Evolutionary conservation across 2,329 filamentous ascomycete genomes (phyloP).

Genomic region (Pleoardoris graminearum): DNA sequence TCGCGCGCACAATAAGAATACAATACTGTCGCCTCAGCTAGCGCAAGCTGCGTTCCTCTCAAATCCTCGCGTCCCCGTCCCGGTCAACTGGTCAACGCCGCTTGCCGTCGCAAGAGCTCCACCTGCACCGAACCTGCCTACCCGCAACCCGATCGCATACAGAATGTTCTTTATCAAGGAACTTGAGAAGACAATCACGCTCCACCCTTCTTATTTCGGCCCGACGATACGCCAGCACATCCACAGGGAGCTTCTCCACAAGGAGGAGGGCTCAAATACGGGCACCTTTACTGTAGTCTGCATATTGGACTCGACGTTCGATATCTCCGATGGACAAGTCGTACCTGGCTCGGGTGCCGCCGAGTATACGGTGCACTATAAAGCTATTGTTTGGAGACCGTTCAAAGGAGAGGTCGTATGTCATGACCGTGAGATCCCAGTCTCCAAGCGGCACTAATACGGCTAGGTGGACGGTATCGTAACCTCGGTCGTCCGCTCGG

Average conservation of each 20-base stretch:
- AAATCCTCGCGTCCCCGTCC: constrained; percentile 6
- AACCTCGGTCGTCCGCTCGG: constrained; percentile 85
- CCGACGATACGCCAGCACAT: constrained; percentile 91
- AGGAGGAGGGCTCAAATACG: constrained; percentile 93
- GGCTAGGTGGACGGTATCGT: constrained; percentile 90
- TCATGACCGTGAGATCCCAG: constrained; percentile 17
- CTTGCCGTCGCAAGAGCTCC: constrained; percentile 4
- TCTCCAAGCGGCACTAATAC: constrained; percentile 26
- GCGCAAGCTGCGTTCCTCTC: constrained; percentile 16
- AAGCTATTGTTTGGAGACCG: constrained; percentile 94
- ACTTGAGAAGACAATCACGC: constrained; percentile 88
- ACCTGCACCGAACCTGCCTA: constrained; percentile 14
- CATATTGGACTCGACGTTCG: constrained; percentile 94
- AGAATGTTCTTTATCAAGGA: constrained; percentile 98
- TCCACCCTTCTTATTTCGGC: constrained; percentile 97
- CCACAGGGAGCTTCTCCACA: constrained; percentile 83
- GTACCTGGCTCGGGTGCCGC: constrained; percentile 88
- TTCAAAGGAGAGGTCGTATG: constrained; percentile 97
- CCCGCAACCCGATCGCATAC: constrained; percentile 18
- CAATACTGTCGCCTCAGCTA: constrained; percentile 31
- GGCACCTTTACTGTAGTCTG: constrained; percentile 97
- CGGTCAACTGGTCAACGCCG: constrained; percentile 3
- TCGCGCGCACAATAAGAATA: constrained; percentile 26
- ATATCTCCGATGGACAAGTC: constrained; percentile 91
- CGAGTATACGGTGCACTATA: constrained; percentile 92